phyloP scores from a whole-genome alignment of 2,329 filamentous ascomycete species.

The Fusarium stilboides region DNA sequence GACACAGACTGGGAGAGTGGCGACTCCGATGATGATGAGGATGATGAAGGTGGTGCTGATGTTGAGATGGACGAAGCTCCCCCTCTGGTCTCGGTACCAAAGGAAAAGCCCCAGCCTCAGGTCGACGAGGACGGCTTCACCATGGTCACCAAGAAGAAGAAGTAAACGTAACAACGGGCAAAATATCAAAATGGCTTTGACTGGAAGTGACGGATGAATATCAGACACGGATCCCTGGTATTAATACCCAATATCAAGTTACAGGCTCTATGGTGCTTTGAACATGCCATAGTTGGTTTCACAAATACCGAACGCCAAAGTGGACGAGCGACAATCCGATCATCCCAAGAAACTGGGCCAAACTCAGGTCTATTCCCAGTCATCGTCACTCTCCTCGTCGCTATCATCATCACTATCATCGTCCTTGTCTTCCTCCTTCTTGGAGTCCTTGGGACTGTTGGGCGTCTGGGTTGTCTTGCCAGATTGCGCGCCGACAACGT shows the following conservation, averaged over 20 bases:
- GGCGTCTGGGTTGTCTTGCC: slow-evolving; percentile 85
- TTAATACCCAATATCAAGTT: slow-evolving; percentile 51
- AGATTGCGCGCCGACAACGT: slow-evolving; percentile 86
- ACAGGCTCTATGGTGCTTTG: slow-evolving; percentile 34
- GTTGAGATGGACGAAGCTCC: slow-evolving; percentile 81
- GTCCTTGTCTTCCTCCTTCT: slow-evolving; percentile 61
- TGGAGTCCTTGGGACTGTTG: slow-evolving; percentile 72
- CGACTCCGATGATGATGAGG: slow-evolving; percentile 74
- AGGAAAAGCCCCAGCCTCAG: slow-evolving; percentile 77
- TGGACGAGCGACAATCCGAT: slow-evolving; percentile 44
- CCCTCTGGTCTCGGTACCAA: slow-evolving; percentile 68
- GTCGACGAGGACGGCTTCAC: slow-evolving; percentile 88
- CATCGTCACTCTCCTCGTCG: slow-evolving; percentile 67
- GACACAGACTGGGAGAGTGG: slow-evolving; percentile 75
- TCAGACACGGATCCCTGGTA: slow-evolving; percentile 42
- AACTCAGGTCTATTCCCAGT: slow-evolving; percentile 76
- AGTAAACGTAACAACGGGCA: slow-evolving; percentile 49
- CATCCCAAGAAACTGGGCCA: slow-evolving; percentile 27
- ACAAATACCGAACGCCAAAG: slow-evolving; percentile 54
- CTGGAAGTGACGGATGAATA: slow-evolving; percentile 6
- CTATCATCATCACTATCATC: slow-evolving; percentile 24
- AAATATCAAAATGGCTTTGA: slow-evolving; percentile 14
- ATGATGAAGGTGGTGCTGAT: slow-evolving; percentile 69
- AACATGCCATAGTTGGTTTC: slow-evolving; percentile 39
- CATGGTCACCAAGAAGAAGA: slow-evolving; percentile 78